Percentiles rank a stretch among this genome's conserved stretches.
These are phyloP conservation scores for Annulohypoxylon bovei DNA, from an alignment of 495 filamentous ascomycete species.

Conservation along the genomic window DNA sequence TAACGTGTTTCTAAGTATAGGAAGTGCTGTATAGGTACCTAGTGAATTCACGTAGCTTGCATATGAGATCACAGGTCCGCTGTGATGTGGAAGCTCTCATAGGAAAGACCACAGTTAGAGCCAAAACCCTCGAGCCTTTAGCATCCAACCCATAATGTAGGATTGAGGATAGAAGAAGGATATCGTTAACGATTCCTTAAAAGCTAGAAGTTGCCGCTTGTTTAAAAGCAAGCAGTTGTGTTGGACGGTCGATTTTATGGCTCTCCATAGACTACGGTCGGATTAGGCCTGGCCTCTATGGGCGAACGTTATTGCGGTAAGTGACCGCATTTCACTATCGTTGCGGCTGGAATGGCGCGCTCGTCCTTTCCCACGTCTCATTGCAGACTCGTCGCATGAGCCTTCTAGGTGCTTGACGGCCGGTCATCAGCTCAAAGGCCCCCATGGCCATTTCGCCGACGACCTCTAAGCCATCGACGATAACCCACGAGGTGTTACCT, in stretches of 20 bases:
- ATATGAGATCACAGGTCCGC: too few relatives aligned
- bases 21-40: too few relatives aligned
- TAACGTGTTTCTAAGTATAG: too few relatives aligned
- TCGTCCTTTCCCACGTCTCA: constrained; percentile 53
- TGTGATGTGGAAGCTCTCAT: too few relatives aligned
- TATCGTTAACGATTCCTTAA: neutral
- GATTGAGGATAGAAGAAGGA: neutral
- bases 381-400: constrained; percentile 70
- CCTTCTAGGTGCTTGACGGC: constrained; percentile 77
- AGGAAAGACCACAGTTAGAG: neutral
- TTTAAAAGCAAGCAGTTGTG: neutral
- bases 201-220: neutral
- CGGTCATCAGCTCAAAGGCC: constrained; percentile 85
- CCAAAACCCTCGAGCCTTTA: neutral
- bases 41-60: too few relatives aligned
- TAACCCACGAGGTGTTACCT: constrained; percentile 74
- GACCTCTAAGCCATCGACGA: constrained; percentile 83
- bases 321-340: constrained; percentile 5
- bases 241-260: neutral
- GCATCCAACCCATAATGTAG: neutral
- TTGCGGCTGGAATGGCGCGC: constrained; percentile 45
- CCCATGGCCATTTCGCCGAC: constrained; percentile 84
- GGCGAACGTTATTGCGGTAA: neutral
- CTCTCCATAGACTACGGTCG: too few relatives aligned
- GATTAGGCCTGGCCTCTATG: too few relatives aligned